Percentiles rank a stretch among this genome's conserved stretches.
These are phyloP conservation scores for Candida berthetii DNA, from an alignment of 805 yeast genomes.

Conservation along the genomic window DNA sequence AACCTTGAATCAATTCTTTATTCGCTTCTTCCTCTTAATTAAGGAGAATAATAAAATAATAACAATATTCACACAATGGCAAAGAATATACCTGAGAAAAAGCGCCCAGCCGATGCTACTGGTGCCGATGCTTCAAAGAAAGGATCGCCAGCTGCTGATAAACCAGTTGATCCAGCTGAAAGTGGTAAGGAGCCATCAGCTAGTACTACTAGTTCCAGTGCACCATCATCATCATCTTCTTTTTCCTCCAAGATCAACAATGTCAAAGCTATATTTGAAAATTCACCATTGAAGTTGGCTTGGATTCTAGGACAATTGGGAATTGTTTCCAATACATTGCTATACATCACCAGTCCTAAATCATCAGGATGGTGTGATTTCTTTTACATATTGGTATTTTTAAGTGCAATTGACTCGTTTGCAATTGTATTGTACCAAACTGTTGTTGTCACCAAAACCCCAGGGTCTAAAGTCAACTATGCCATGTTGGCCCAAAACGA, in stretches of 20 bases:
- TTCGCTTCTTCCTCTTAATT: too few relatives aligned
- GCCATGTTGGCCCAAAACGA: conserved; percentile 46
- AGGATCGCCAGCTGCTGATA: too few relatives aligned
- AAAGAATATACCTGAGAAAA: too few relatives aligned
- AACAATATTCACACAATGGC: too few relatives aligned
- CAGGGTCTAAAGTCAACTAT: conserved; percentile 16
- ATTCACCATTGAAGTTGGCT: conserved; percentile 52
- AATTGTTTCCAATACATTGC: conserved; percentile 33
- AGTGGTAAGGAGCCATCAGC: background rate
- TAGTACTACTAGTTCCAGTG: background rate
- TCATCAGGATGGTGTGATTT: conserved; percentile 25
- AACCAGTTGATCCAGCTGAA: background rate
- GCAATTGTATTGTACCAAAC: conserved; percentile 70
- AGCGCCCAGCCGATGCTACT: too few relatives aligned
- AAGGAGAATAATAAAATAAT: too few relatives aligned
- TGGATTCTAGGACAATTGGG: conserved; percentile 68
- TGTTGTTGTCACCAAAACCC: conserved; percentile 27
- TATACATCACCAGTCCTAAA: conserved; percentile 29
- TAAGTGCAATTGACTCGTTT: conserved; percentile 68
- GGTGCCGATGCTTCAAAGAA: too few relatives aligned
- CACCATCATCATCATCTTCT: background rate
- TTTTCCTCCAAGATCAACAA: background rate
- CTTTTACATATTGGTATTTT: conserved; percentile 53
- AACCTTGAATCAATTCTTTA: background rate
- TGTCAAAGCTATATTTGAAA: background rate